Base-by-base conservation (phyloP, 139 green algal genomes). In the Chlamydomonas eustigma region DNA sequence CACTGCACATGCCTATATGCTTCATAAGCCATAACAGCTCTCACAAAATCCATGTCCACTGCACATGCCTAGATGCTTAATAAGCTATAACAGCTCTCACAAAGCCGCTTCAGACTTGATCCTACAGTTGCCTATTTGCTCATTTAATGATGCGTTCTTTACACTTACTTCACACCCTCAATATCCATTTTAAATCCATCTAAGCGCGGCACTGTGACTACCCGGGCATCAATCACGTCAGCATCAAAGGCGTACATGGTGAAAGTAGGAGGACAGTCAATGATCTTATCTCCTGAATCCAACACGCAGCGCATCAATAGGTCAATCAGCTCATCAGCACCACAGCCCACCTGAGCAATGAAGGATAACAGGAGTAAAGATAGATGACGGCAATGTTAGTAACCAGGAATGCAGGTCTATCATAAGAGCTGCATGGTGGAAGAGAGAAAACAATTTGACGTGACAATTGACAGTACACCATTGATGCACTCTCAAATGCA, bases 291-390 rank as follows among this genome's bases (percentile, higher is more conserved):
- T 0, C 93, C 94, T 0, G 93, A 88, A 2, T 98, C 96, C 78
- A 99, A 85, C 34, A 93, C 83, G 73, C 91, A 96, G 50, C 94
- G 89, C 92, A 98, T 96, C 2, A 98, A 86, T 66, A 98, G 82
- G 86, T 98, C 94, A 51, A 98, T 97, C 22, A 98, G 81, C 84
- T 98, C 94, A 74, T 98, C 94, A 4, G 93, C 93, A 32, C 94
- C 94, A 81, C 92, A 97, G n/a, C 93, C 93, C 1, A 97, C 93
- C 92, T 97, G 91, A 6, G 39, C 6, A 68, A 28, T 35, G 4
- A 22, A 33, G 52, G 6, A 31, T 31, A 25, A 68, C 12, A 31
- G 52, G 34, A 68, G 52, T 68, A 6, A 25, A 68, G 52, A 6
- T 28, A 31, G 52, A 31, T 8, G 52, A 28, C 4, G 52, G 44